Conservation (phyloP, 805 yeast species). For the Ascoidea rubescens region DNA sequence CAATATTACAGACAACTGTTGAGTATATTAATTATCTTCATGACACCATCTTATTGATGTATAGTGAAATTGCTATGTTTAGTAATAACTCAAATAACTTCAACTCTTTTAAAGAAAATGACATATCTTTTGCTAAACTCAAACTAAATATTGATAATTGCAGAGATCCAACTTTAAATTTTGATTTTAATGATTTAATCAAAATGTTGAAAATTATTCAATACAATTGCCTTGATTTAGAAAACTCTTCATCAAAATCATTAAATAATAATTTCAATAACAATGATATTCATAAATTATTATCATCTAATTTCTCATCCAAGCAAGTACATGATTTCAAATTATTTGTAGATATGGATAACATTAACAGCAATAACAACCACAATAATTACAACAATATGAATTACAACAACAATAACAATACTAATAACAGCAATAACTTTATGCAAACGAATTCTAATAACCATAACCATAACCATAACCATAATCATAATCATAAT, state of each 20-base stretch:
- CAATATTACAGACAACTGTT: slow-evolving; percentile 71
- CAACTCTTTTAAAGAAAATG: slow-evolving; percentile 18
- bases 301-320: not conserved
- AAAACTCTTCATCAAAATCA: not conserved
- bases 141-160: slow-evolving; percentile 45
- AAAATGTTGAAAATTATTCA: slow-evolving; percentile 6
- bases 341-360: no score
- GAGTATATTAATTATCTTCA: slow-evolving; percentile 66
- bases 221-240: not conserved
- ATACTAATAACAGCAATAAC: no score
- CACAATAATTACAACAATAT: not conserved
- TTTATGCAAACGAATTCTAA: no score
- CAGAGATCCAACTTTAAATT: slow-evolving; percentile 44
- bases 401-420: not conserved
- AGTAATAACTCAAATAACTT: slow-evolving; percentile 14
- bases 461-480: no score
- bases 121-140: slow-evolving; percentile 35
- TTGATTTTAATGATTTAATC: slow-evolving; percentile 24
- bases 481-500: no score
- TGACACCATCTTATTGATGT: slow-evolving; percentile 37
- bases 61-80: slow-evolving; percentile 23
- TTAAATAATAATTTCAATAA: not conserved
- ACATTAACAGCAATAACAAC: not conserved
- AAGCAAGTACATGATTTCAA: not conserved
- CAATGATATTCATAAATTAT: not conserved